Conservation (phyloP, 495 filamentous ascomycete genomes). For the Ramalina intermedia region DNA sequence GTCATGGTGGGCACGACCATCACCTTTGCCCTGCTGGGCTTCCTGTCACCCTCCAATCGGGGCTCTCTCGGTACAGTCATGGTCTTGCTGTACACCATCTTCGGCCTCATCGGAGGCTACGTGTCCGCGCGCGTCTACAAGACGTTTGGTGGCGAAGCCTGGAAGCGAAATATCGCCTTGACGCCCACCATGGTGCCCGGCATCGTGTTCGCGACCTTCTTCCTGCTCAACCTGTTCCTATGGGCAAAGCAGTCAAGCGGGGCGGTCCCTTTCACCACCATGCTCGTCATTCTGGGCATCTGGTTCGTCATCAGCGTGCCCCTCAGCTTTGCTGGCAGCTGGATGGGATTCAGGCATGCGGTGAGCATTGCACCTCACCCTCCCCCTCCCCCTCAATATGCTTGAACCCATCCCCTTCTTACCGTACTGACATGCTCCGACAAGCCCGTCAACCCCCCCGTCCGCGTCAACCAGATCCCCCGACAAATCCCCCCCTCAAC, state of each 20-base stretch:
- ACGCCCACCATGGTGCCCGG: constrained; percentile 78
- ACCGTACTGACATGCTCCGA: not conserved
- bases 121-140: constrained; percentile 84
- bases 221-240: constrained; percentile 88
- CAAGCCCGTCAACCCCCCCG: constrained; percentile 54
- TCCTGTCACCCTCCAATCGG: constrained; percentile 87
- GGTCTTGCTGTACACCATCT: constrained; percentile 80
- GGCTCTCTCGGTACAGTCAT: constrained; percentile 85
- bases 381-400: not conserved
- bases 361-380: constrained; percentile 18
- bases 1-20: constrained; percentile 96
- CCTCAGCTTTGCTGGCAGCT: constrained; percentile 76
- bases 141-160: constrained; percentile 74
- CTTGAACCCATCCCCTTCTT: constrained; percentile 1
- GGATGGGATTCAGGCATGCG: constrained; percentile 69
- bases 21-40: constrained; percentile 81
- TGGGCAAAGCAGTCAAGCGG: constrained; percentile 84
- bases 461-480: constrained; percentile 94
- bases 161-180: constrained; percentile 84
- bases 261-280: constrained; percentile 90
- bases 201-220: constrained; percentile 78
- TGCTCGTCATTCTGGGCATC: constrained; percentile 82
- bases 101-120: constrained; percentile 89
- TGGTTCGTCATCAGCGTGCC: constrained; percentile 96
- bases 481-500: constrained; percentile 79